Conservation (phyloP, 768 basidiomycete genomes). For the Infundibulicybe gibba region DNA sequence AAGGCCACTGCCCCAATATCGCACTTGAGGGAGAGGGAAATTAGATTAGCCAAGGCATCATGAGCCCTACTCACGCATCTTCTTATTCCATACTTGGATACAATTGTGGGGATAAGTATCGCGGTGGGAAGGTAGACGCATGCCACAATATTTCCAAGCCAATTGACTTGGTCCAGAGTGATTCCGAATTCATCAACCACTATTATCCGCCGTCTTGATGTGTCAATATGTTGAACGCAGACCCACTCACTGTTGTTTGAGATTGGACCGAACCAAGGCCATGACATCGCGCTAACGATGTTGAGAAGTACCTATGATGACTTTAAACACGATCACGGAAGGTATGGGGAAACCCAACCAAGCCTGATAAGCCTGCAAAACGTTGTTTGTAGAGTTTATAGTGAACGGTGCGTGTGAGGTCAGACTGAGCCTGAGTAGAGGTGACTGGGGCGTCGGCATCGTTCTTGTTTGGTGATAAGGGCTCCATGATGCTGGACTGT, state of each 20-base stretch:
- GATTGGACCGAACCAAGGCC: constrained; percentile 87
- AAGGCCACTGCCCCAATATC: constrained; percentile 52
- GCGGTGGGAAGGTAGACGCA: constrained; percentile 63
- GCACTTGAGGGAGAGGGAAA: constrained; percentile 37
- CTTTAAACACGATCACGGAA: background rate
- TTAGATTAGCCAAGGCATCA: background rate
- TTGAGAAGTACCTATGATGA: constrained; percentile 53
- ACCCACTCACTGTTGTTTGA: constrained; percentile 52
- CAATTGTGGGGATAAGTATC: constrained; percentile 53
- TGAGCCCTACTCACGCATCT: constrained; percentile 45
- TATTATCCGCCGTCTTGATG: constrained; percentile 18
- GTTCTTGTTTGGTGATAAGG: background rate
- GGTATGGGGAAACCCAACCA: constrained; percentile 37
- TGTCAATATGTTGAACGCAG: background rate
- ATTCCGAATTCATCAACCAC: constrained; percentile 65
- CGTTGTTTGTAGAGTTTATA: constrained; percentile 72
- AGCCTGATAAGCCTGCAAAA: constrained; percentile 62
- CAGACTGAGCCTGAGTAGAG: constrained; percentile 24
- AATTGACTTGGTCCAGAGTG: constrained; percentile 69
- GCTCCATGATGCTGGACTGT: too few relatives aligned
- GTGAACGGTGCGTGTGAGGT: background rate
- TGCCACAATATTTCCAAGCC: constrained; percentile 71
- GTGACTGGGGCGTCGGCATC: too few relatives aligned
- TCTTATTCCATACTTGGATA: constrained; percentile 56
- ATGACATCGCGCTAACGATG: constrained; percentile 59